A percentile compares a stretch with the other conserved stretches of the same genome.
phyloP scores from a whole-genome alignment of 257 asterid species.

The Solanum rostratum region DNA sequence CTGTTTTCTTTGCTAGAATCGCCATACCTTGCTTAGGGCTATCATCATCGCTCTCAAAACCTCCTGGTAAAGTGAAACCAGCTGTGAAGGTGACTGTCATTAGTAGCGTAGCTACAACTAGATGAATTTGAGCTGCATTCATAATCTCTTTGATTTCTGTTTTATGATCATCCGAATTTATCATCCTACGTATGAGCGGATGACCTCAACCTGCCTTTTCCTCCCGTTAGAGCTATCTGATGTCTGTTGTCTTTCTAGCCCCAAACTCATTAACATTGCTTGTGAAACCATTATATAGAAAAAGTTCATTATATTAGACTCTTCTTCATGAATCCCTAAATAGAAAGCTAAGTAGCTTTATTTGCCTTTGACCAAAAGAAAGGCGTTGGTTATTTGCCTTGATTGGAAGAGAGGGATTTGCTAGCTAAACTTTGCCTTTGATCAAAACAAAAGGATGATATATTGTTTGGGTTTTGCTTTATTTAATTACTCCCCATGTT shows the following conservation, averaged over 20 bases:
- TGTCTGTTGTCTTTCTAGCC: neutral
- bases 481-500: neutral
- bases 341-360: neutral
- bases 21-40: constrained; percentile 2
- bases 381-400: neutral
- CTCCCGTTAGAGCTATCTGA: neutral
- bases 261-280: neutral
- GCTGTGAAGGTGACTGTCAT: neutral
- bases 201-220: neutral
- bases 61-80: constrained; percentile 13
- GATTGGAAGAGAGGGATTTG: neutral
- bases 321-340: neutral
- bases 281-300: neutral
- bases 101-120: neutral
- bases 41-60: neutral
- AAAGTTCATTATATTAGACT: neutral
- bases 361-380: neutral
- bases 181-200: neutral
- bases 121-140: neutral
- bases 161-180: neutral
- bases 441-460: neutral
- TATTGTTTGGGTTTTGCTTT: neutral
- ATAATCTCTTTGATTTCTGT: neutral
- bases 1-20: neutral
- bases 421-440: neutral